A percentile compares a stretch with the other conserved stretches of the same genome.
Evolutionary conservation across 306 rosid genomes (phyloP).

Genomic region (Acacia confusa): DNA sequence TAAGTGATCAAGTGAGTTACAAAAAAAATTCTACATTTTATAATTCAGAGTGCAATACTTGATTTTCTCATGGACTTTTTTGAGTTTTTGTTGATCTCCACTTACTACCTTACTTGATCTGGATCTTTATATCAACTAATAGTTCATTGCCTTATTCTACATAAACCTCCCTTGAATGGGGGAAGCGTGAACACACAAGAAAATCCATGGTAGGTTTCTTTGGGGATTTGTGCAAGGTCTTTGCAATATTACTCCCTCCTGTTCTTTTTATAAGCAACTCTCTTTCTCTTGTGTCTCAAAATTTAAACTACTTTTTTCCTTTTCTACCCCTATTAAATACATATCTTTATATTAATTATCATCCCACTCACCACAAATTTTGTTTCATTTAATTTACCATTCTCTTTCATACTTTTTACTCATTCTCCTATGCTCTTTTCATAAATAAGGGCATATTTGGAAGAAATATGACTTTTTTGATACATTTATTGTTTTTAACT

Average conservation of each 20-base stretch:
- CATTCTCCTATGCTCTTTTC: no score
- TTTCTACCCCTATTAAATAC: no score
- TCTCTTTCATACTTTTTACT: no score
- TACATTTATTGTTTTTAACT: no score
- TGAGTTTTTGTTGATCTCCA: background rate
- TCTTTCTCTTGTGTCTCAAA: no score
- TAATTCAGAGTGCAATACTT: background rate
- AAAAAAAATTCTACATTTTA: background rate
- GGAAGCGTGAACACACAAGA: background rate
- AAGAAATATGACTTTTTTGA: no score
- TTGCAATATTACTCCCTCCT: background rate
- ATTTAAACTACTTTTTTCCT: no score
- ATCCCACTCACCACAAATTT: no score
- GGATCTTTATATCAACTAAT: background rate
- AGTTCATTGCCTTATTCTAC: background rate
- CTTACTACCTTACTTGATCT: background rate
- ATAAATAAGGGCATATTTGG: no score
- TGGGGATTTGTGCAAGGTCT: background rate
- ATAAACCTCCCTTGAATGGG: background rate
- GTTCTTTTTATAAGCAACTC: no score
- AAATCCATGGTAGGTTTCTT: background rate
- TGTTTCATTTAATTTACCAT: no score
- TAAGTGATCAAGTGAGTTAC: constrained; percentile 66
- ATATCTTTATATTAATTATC: no score
- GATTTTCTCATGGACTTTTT: background rate